Conservation (phyloP, 164 flowering plant genomes). For the Nymphaea thermarum region DNA sequence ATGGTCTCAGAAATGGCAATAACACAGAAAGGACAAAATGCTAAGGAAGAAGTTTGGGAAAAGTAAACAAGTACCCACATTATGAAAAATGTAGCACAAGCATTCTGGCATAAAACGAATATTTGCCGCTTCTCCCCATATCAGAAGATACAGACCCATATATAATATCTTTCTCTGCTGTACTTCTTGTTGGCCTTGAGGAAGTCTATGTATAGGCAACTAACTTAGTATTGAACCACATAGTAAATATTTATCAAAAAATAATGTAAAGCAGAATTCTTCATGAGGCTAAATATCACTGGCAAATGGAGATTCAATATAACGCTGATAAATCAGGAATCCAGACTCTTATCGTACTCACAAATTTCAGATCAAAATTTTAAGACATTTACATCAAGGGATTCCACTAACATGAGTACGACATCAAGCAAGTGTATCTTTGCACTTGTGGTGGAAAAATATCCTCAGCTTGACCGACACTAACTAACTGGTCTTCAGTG, state of each 20-base stretch:
- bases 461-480: no score
- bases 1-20: background rate
- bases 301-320: slow-evolving; percentile 34
- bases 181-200: slow-evolving; percentile 75
- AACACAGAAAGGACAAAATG: background rate
- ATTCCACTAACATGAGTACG: no score
- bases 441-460: no score
- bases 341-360: no score
- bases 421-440: no score
- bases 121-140: slow-evolving; percentile 99
- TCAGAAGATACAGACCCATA: slow-evolving; percentile 94
- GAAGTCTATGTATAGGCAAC: slow-evolving; percentile 40
- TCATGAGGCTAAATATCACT: slow-evolving; percentile 1
- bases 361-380: no score
- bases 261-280: background rate
- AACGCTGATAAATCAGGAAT: slow-evolving; percentile 72
- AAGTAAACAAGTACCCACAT: slow-evolving; percentile 36
- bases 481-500: no score
- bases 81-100: slow-evolving; percentile 90
- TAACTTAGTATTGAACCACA: background rate
- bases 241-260: no score
- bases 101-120: slow-evolving; percentile 98
- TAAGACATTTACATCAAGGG: no score
- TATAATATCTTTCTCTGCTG: slow-evolving; percentile 89
- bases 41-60: background rate